Evolutionary conservation across 306 rosid genomes (phyloP).

Genomic region (Lathyrus aphaca): DNA sequence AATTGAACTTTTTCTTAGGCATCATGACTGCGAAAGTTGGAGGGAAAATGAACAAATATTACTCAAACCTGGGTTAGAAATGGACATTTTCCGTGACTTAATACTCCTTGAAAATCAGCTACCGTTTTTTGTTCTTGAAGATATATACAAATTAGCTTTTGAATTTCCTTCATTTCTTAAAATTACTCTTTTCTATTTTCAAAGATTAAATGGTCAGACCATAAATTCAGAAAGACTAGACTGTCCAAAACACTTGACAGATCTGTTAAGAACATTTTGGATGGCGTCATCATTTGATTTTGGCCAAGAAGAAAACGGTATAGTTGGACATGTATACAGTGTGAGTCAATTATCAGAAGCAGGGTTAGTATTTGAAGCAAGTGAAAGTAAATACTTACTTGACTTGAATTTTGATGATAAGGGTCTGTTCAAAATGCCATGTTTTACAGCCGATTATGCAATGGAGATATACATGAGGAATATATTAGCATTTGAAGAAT

Average conservation of each 20-base stretch:
- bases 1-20: conserved; percentile 4
- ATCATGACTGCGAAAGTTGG: background rate
- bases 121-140: too few species aligned
- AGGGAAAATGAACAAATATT: background rate
- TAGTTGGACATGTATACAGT: background rate
- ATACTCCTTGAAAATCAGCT: too few species aligned
- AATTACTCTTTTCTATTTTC: too few species aligned
- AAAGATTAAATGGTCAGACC: too few species aligned
- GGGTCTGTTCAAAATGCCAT: conserved; percentile 40
- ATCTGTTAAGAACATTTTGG: background rate
- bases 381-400: conserved; percentile 3
- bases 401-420: conserved; percentile 26
- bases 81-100: too few species aligned
- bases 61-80: too few species aligned
- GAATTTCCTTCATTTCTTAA: too few species aligned
- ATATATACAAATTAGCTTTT: too few species aligned
- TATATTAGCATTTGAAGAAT: conserved; percentile 40
- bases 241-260: conserved; percentile 21
- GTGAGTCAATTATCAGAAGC: conserved; percentile 37
- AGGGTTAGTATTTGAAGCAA: conserved; percentile 35
- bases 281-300: background rate
- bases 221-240: too few species aligned
- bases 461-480: conserved; percentile 25
- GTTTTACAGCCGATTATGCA: background rate
- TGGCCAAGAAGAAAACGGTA: background rate